Percentiles rank a stretch among this genome's conserved stretches.
phyloP scores from a whole-genome alignment of 192 early-diverging fungal species.

The Backusella westeae region DNA sequence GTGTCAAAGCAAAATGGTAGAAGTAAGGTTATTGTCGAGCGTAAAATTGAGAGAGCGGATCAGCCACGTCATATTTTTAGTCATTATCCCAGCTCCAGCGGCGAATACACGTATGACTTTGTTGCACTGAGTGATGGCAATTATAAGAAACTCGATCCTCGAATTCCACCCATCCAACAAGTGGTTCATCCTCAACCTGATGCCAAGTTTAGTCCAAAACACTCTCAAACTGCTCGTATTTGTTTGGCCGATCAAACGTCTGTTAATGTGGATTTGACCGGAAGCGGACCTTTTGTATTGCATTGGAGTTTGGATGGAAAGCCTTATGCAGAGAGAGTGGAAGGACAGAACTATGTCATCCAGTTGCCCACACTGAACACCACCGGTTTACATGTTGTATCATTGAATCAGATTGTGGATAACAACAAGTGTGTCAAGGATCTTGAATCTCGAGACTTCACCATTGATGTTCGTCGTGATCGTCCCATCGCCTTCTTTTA shows the following conservation, averaged over 20 bases:
- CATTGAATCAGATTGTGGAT: constrained; percentile 39
- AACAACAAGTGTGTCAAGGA: constrained; percentile 38
- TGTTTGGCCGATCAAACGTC: constrained; percentile 39
- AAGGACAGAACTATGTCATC: constrained; percentile 29
- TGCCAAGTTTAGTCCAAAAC: constrained; percentile 26
- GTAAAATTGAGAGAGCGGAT: constrained; percentile 15
- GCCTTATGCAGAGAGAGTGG: constrained; percentile 21
- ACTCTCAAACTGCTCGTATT: constrained; percentile 13
- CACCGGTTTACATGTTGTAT: constrained; percentile 38
- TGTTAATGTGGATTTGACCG: constrained; percentile 35
- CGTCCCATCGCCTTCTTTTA: constrained; percentile 42
- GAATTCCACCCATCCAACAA: constrained; percentile 29
- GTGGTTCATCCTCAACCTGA: constrained; percentile 45
- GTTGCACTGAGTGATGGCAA: constrained; percentile 23
- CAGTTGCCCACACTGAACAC: constrained; percentile 34
- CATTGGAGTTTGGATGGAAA: constrained; percentile 32
- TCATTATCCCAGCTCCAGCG: constrained; percentile 32
- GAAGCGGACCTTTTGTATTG: constrained; percentile 38
- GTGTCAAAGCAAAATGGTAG: constrained; percentile 21
- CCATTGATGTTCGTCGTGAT: constrained; percentile 44
- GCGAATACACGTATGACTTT: constrained; percentile 39
- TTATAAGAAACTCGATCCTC: constrained; percentile 27
- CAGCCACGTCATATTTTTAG: constrained; percentile 33
- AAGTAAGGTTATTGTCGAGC: neutral
- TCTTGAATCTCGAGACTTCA: constrained; percentile 35